A percentile compares a stretch with the other conserved stretches of the same genome.
These are phyloP conservation scores for Heterobasidion parviporum DNA, from an alignment of 1,284 basidiomycete genomes.

Conservation along the genomic window DNA sequence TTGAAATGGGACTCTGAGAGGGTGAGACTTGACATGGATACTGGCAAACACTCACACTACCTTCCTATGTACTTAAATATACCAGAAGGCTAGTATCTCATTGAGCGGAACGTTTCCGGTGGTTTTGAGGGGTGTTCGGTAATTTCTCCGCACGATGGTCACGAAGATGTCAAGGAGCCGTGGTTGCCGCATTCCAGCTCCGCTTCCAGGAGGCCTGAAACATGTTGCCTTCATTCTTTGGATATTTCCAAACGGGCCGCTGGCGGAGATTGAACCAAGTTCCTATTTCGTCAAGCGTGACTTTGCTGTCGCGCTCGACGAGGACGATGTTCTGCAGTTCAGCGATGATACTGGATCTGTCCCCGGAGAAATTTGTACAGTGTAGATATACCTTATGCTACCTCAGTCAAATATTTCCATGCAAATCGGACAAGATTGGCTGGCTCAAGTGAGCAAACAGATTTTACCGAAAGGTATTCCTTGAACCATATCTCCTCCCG, in stretches of 20 bases:
- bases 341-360: no score
- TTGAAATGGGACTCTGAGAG: neutral
- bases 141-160: neutral
- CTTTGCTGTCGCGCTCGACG: neutral
- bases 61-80: neutral
- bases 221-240: neutral
- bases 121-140: neutral
- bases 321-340: neutral
- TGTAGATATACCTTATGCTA: no score
- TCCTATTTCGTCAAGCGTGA: neutral
- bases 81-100: neutral
- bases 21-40: neutral
- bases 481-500: neutral
- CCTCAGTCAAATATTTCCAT: no score
- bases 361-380: no score
- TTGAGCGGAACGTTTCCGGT: neutral
- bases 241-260: neutral
- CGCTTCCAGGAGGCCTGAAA: neutral
- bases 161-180: neutral
- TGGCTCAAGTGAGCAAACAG: neutral
- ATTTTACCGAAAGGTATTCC: neutral
- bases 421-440: neutral
- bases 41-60: neutral
- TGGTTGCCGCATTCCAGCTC: neutral
- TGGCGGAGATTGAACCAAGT: neutral